Evolutionary conservation across 192 early-diverging fungal species (phyloP).

Genomic region (Chytriomyces sp.): DNA sequence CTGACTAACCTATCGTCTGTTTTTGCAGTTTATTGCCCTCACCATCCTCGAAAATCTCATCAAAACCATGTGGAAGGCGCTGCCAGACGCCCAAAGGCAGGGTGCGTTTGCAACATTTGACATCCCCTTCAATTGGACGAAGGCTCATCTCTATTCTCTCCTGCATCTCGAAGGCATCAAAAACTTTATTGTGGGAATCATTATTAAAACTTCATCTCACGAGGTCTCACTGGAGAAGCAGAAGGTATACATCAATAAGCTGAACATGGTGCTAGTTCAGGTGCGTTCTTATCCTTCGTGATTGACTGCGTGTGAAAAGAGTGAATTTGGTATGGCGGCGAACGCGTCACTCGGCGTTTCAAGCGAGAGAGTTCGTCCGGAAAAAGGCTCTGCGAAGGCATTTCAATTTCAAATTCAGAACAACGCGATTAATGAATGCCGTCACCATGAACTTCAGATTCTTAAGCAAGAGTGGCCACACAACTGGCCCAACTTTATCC

Average conservation of each 20-base stretch:
- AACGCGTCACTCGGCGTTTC: neutral
- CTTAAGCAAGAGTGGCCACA: constrained; percentile 99
- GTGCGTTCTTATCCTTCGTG: constrained; percentile 45
- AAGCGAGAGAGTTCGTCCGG: neutral
- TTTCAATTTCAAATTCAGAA: too few relatives aligned
- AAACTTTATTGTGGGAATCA: constrained; percentile 90
- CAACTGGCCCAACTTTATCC: constrained; percentile 98
- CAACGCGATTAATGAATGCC: neutral
- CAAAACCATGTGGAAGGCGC: constrained; percentile 96
- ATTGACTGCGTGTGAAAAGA: constrained; percentile 3
- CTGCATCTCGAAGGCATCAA: constrained; percentile 72
- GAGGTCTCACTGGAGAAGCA: constrained; percentile 77
- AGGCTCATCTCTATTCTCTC: neutral
- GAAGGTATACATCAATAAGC: constrained; percentile 81
- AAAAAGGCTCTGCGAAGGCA: neutral
- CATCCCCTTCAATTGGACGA: neutral
- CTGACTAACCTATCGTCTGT: neutral
- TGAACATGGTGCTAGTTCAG: constrained; percentile 97
- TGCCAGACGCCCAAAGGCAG: constrained; percentile 79
- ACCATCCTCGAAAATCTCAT: constrained; percentile 92
- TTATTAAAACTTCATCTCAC: constrained; percentile 88
- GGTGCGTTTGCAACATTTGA: constrained; percentile 48
- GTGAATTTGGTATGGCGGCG: neutral
- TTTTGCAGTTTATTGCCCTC: constrained; percentile 84
- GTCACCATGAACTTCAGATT: constrained; percentile 58